Base-by-base conservation (phyloP, 139 green algal species). In the Chlorella vulgaris region DNA sequence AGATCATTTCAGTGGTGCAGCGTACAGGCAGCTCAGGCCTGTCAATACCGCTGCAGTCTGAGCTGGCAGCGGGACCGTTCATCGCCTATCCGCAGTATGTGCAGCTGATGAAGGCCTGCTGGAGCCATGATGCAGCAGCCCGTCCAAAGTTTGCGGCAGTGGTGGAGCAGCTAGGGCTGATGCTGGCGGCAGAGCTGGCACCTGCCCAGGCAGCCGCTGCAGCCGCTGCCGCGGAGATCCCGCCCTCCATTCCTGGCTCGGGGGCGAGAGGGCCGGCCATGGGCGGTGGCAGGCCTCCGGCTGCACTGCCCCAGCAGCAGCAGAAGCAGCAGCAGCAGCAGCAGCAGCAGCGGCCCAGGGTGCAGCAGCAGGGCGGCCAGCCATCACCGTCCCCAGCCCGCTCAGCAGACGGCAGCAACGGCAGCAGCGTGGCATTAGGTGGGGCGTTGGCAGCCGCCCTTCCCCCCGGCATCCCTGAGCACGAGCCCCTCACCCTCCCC, bases 21-120 rank as follows among this genome's bases (percentile, higher is more conserved):
- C 42, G 47, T 38, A 47, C 35, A 24, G 69, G 35, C 58, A 22
- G 47, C 35, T 38, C 71, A 8, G 36, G 43, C 6, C 62, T 86
- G 43, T 26, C 66, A 35, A 43, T 86, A 33, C 82, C 82, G 2
- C 7, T 1, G 0, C 18, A 43, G 43, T 51, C 66, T 0, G 35
- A 65, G 42, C 65, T 83, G 29, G 50, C 76, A 0, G 83, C 53
- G 22, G 83, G 83, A 7, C 28, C 38, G n/a, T 66, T 83, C 28
- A 10, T 19, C 21, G 38, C 21, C 53, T 83, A 73, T 29, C 76
- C 76, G 1, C 53, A 50, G 51, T 84, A 71, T 61, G 68, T 84
- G 28, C 24, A 33, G 40, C 67, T 87, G 35, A 84, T 87, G 51
- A 29, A 40, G 39, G 38, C 63, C 19, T 87, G 83, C 76, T 87